Evolutionary conservation across 1,284 basidiomycete genomes (phyloP), one percentile per base, ranked within the genome.

Genomic region (Apiotrichum domesticum): DNA sequence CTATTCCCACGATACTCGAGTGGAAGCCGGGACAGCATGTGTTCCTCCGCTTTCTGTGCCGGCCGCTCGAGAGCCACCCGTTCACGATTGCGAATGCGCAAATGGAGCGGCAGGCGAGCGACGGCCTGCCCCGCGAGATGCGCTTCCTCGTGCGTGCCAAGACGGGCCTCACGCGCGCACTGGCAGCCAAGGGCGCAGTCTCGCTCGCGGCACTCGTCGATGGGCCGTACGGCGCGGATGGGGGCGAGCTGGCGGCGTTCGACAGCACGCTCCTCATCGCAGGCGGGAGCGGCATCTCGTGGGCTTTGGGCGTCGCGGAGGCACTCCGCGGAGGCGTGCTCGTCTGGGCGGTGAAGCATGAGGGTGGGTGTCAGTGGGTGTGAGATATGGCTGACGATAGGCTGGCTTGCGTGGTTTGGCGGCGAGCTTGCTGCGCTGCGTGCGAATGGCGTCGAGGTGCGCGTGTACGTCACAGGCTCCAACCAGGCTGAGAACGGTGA

Each of bases 21-120:
- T 80, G 79, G 79, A 56, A 59, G 4, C 75, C 78, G 0, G 79
- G 79, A 3, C 79, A 79, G 62, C 78, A 80, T 63, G 73, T 75
- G 63, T 80, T 79, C 59, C 61, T 80, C 35, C 77, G 79, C 33
- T 73, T 80, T 63, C 8, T 35, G 3, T 40, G n/a, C 6, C 41
- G 51, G n/a, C 15, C 34, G 6, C 42, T 44, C 34, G 72, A 73
- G 43, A 71, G 76, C 32, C 79, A 80, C 59, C 79, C 79, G 13
- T 79, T 79, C 65, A 79, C 79, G 5, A 65, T 79, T 41, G 32
- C 42, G 6, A 65, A 79, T 41, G 42, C 42, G n/a, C 8, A 3
- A 15, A 9, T 14, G 4, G 13, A 39, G 37, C 37, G 37, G 37
- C 14, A 39, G 10, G 10, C 33, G 11, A 10, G 6, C 9, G 6